phyloP scores from a whole-genome alignment of 257 asterid species.

The Striga asiatica region DNA sequence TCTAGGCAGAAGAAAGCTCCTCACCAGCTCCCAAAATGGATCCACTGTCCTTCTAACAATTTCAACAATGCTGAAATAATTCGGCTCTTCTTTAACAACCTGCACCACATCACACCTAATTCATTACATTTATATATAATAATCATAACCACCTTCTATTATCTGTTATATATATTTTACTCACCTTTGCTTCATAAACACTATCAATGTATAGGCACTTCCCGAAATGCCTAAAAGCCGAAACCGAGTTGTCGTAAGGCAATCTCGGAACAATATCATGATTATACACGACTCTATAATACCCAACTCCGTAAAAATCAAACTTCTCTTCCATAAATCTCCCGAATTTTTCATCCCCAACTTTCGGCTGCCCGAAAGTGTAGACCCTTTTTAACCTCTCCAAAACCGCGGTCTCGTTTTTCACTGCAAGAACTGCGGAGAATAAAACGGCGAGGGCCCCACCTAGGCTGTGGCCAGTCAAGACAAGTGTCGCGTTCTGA shows the following conservation, averaged over 20 bases:
- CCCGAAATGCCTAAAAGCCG: slow-evolving; percentile 61
- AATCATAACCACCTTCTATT: no score
- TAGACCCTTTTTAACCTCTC: slow-evolving; percentile 41
- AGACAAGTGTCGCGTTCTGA: slow-evolving; percentile 17
- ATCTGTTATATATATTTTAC: no score
- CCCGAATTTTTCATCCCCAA: slow-evolving; percentile 47
- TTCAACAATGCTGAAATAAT: slow-evolving; percentile 20
- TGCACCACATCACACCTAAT: slow-evolving; percentile 11
- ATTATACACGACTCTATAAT: slow-evolving; percentile 46
- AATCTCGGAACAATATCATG: slow-evolving; percentile 49
- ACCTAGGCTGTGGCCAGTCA: slow-evolving; percentile 71
- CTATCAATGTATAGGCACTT: slow-evolving; percentile 32
- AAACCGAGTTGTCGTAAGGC: slow-evolving; percentile 30
- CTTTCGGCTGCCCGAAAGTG: slow-evolving; percentile 69
- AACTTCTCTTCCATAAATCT: slow-evolving; percentile 30
- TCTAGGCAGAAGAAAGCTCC: slow-evolving; percentile 42
- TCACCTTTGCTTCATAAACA: slow-evolving; percentile 42
- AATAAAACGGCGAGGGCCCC: slow-evolving; percentile 52
- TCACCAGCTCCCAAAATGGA: slow-evolving; percentile 46
- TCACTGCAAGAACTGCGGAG: slow-evolving; percentile 39
- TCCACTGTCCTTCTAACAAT: slow-evolving; percentile 25
- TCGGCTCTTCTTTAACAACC: slow-evolving; percentile 38
- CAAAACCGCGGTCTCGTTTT: slow-evolving; percentile 23
- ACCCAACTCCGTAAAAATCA: slow-evolving; percentile 13
- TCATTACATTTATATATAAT: not conserved